Conservation (phyloP, 2,329 filamentous ascomycete species). For the Clonostachys solani region DNA sequence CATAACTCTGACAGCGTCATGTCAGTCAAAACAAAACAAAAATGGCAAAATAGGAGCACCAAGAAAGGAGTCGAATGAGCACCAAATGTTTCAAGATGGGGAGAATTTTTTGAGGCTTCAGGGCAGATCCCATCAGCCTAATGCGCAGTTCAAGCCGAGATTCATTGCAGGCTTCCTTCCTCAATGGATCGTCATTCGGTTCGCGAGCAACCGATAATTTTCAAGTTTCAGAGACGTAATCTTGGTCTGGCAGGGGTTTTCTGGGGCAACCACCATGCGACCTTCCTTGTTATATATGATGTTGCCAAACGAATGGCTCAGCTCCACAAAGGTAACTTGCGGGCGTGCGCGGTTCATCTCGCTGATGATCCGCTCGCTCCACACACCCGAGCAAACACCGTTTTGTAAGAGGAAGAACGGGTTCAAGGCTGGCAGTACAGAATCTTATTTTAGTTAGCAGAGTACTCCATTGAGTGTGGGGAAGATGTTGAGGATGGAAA, state of each 20-base stretch:
- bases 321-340: conserved; percentile 51
- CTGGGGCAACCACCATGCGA: conserved; percentile 50
- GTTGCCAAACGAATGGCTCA: conserved; percentile 61
- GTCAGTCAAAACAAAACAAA: background rate
- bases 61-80: background rate
- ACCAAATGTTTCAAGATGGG: no score
- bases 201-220: conserved; percentile 49
- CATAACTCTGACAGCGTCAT: background rate
- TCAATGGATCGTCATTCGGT: conserved; percentile 28
- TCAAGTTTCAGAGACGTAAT: conserved; percentile 52
- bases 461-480: background rate
- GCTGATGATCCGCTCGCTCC: conserved; percentile 64
- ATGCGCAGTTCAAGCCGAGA: no score
- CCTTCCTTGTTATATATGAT: conserved; percentile 56
- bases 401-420: conserved; percentile 65
- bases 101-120: no score
- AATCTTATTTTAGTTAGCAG: conserved; percentile 40
- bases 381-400: conserved; percentile 62
- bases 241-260: conserved; percentile 42
- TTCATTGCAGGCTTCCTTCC: conserved; percentile 3
- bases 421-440: conserved; percentile 65
- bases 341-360: conserved; percentile 57
- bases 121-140: no score
- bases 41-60: background rate
- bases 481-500: background rate